Conservation (phyloP, 352 stramenopile genomes). For the Plasmopara viticola region DNA sequence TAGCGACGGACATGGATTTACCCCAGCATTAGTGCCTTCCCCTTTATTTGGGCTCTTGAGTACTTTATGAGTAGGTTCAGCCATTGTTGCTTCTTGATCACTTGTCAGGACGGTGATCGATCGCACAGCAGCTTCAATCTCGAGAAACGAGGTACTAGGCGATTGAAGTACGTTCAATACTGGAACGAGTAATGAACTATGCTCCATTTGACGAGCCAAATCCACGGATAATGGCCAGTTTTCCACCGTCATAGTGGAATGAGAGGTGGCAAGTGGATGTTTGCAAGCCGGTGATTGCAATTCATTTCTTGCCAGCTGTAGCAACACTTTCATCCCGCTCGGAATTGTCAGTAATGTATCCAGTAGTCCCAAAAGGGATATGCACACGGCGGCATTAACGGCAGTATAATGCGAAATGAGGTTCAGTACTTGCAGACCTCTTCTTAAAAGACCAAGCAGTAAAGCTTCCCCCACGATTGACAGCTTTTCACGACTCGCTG, state of each 20-base stretch:
- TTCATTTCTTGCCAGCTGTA: conserved; percentile 22
- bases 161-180: conserved; percentile 36
- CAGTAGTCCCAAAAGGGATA: conserved; percentile 25
- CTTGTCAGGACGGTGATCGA: conserved; percentile 26
- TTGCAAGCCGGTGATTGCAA: background rate
- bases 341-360: conserved; percentile 27
- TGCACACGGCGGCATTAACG: conserved; percentile 25
- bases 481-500: conserved; percentile 15
- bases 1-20: conserved; percentile 3
- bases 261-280: background rate
- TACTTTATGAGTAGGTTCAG: conserved; percentile 13
- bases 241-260: background rate
- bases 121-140: conserved; percentile 39
- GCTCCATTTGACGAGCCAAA: conserved; percentile 17
- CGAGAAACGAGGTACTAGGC: conserved; percentile 29
- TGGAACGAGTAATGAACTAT: conserved; percentile 25
- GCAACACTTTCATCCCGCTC: conserved; percentile 27
- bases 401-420: conserved; percentile 22
- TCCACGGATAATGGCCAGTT: conserved; percentile 28
- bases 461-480: conserved; percentile 23
- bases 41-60: conserved; percentile 17
- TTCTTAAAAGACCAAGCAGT: conserved; percentile 27
- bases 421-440: conserved; percentile 16
- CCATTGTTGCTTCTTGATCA: conserved; percentile 9
- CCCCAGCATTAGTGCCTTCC: background rate